Evolutionary conservation across 2,329 filamentous ascomycete species (phyloP), one percentile per base, ranked within the genome.

Genomic region (Sarocladium kiliense): DNA sequence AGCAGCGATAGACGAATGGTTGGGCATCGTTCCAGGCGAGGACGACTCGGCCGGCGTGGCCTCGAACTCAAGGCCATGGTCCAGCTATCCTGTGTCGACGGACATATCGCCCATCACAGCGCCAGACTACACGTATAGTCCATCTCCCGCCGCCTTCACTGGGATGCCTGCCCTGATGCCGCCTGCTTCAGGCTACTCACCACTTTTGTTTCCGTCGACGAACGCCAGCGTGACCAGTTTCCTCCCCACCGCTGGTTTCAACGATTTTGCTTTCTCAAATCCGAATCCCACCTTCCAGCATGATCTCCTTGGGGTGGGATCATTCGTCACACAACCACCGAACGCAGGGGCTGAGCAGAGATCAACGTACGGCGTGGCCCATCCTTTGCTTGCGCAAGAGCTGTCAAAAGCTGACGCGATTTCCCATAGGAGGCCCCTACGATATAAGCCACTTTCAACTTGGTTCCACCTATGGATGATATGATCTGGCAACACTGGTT

Each of bases 51-150:
- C 21, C 23, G 41, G 18, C 4, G 16, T 49, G 9, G 14, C 47
- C 16, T 16, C 47, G 12, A 25, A 16, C 18, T 25, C 27, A 21
- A 6, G 30, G 23, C 47, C 47, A 23, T 51, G 47, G 47, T 36
- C 47, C 11, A 51, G 27, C 25, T 36, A 34, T 23, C 47, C 47
- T 5, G 27, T 51, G 4, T 51, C 47, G n/a, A 51, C 47, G 12
- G 47, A 51, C 26, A 51, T 51, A 5, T 51, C 47, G 3, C 47
- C 47, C 47, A 51, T 51, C 47, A 51, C 47, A 36, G 47, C 47
- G 27, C 47, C 26, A 16, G 47, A 51, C 12, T 51, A 51, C 47
- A 36, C 47, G 3, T 51, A 51, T 18, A 51, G 47, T 21, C 47
- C 47, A 34, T 32, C 47, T 14, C 27, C 47, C 5, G 26, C 47